Base-by-base conservation (phyloP, 1,139 yeast species). In the Candida tunisiensis region DNA sequence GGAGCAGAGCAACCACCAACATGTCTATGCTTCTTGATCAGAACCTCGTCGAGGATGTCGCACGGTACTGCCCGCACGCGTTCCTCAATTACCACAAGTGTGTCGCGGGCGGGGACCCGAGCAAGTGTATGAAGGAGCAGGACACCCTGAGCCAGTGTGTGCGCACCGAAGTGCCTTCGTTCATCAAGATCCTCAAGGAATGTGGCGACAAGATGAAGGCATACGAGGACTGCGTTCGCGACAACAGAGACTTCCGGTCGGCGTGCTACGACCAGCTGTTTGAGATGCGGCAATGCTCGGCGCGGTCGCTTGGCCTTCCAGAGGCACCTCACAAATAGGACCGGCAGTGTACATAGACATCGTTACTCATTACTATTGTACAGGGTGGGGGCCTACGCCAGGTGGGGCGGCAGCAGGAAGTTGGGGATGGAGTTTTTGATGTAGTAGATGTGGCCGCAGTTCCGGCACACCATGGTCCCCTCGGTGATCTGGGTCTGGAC, bases 361-460 rank as follows among this genome's bases (percentile, higher is more conserved):
- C n/a, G n/a, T n/a, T n/a, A n/a, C n/a, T n/a, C n/a, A 19, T 19
- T 9, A 19, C 11, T 13, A 21, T 6, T 11, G 6, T 8, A 11
- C 13, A 5, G n/a, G n/a, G n/a, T n/a, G n/a, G n/a, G n/a, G 6
- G 6, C 13, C 26, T 39, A 66, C 6, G 77, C 80, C 41, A 88
- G 62, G 51, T 88, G 96, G 12, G 98, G 96, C 25, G 98, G 96
- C 29, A 88, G 65, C 34, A 88, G 60, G 53, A 88, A 79, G 60
- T 88, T 88, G 26, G 99, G 95, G 42, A 88, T 83, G 32, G 88
- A 71, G 59, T 83, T 85, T 55, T 85, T 85, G 55, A 88, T 79
- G 55, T 75, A 70, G 54, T 85, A 91, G 10, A 78, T 61, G 49
- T 88, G 96, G 2, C 69, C 73, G 50, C 99, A 88, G 53, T 74